Conservation (phyloP, 2,329 filamentous ascomycete species). For the Xylariaceae sp. region DNA sequence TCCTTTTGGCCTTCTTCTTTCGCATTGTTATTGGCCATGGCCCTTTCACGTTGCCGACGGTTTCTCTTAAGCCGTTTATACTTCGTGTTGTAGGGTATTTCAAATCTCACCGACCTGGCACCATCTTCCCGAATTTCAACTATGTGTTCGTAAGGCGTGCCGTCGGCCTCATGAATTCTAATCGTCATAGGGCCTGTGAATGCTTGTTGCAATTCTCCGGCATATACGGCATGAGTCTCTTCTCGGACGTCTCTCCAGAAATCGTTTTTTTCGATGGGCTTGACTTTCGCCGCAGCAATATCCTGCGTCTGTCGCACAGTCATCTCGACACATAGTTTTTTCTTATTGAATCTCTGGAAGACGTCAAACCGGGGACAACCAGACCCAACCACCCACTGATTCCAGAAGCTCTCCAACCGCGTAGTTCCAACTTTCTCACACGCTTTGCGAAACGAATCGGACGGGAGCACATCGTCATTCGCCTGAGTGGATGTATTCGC, state of each 20-base stretch:
- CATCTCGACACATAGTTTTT: conserved; percentile 93
- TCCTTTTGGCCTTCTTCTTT: conserved; percentile 72
- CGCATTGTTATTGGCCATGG: conserved; percentile 48
- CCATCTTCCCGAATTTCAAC: conserved; percentile 90
- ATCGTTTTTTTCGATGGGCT: conserved; percentile 69
- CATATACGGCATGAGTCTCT: conserved; percentile 71
- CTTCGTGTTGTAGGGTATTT: conserved; percentile 98
- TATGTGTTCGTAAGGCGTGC: conserved; percentile 97
- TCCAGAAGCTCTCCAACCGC: conserved; percentile 88
- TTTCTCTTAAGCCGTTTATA: conserved; percentile 97
- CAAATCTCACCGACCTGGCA: conserved; percentile 77
- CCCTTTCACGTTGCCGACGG: conserved; percentile 66
- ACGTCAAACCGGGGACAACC: conserved; percentile 90
- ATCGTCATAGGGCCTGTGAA: conserved; percentile 98
- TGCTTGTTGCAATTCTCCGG: conserved; percentile 73
- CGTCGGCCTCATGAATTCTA: conserved; percentile 95
- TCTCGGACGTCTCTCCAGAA: conserved; percentile 90
- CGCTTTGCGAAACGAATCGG: conserved; percentile 77
- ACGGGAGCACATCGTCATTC: conserved; percentile 75
- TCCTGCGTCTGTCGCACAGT: conserved; percentile 79
- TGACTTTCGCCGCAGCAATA: conserved; percentile 53
- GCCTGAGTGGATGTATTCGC: conserved; percentile 71
- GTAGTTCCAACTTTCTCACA: conserved; percentile 90
- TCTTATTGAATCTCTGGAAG: conserved; percentile 94
- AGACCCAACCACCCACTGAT: conserved; percentile 87